Evolutionary conservation across 768 basidiomycete genomes (phyloP), one percentile per base, ranked within the genome.

Genomic region (Crassisporium funariophilum): DNA sequence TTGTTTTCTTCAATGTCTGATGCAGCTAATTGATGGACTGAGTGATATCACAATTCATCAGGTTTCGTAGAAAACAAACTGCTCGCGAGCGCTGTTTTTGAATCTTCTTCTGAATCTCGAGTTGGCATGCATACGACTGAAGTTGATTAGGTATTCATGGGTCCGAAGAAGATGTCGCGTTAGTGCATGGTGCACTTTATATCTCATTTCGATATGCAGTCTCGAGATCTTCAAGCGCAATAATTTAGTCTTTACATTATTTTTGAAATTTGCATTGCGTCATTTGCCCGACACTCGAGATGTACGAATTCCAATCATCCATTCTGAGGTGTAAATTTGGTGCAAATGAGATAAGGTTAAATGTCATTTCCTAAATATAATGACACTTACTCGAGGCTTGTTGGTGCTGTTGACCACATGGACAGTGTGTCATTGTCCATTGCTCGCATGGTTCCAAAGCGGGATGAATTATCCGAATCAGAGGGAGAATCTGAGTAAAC

Each of bases 331-430:
- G 23, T 12, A 36, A n/a, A n/a, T n/a, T n/a, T 16, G 5, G 23
- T 20, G 21, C 10, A 39, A 17, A 39, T 17, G 39, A 35, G 16
- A 46, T 29, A 17, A 11, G 41, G 5, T n/a, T 23, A 12, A 46
- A 21, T 11, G 39, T 17, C 20, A 25, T 10, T 31, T 1, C 21
- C 19, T 10, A 15, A 10, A 16, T 41, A 34, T 44, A 45, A 36
- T 23, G 40, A 29, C 4, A 68, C 82, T 54, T 56, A 86, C 84
- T 81, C 81, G 44, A 82, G 83, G 15, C 76, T 74, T 10, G 73
- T 72, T 11, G 82, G 82, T 17, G 82, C 79, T 41, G 68, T 72
- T 9, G 81, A 79, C 84, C 83, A 86, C 77, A 84, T 80, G 11
- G 72, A 70, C 54, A 83, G 72, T 35, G 76, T 76, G 45, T 79